Percentiles rank a stretch among this genome's conserved stretches.
Conservation (phyloP, 2,329 filamentous ascomycete genomes). For the Hymenoscyphus occultus region DNA sequence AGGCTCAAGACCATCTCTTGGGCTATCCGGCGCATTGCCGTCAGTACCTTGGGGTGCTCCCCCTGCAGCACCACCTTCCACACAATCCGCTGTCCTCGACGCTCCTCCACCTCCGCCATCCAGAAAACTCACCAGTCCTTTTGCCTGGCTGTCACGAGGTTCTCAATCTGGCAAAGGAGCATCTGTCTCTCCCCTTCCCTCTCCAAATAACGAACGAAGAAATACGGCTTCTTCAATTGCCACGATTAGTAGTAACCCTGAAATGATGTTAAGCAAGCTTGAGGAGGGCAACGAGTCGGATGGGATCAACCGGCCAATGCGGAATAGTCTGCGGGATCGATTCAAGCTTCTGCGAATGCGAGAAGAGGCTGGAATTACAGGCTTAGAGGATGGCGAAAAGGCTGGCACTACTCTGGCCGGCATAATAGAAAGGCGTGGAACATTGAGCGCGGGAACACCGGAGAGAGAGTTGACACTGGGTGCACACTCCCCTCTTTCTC, state of each 20-base stretch:
- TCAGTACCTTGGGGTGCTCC: slow-evolving; percentile 70
- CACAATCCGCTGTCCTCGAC: slow-evolving; percentile 20
- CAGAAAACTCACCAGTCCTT: slow-evolving; percentile 83
- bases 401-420: slow-evolving; percentile 42
- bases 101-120: slow-evolving; percentile 38
- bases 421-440: slow-evolving; percentile 41
- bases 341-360: slow-evolving; percentile 75
- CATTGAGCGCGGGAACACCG: slow-evolving; percentile 42
- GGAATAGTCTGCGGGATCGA: slow-evolving; percentile 70
- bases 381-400: slow-evolving; percentile 48
- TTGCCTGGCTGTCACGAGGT: slow-evolving; percentile 76
- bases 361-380: slow-evolving; percentile 62
- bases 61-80: slow-evolving; percentile 35
- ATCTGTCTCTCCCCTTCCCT: slow-evolving; percentile 47
- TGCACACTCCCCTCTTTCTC: slow-evolving; percentile 41
- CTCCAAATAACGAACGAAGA: slow-evolving; percentile 48
- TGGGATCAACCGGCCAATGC: slow-evolving; percentile 45
- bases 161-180: slow-evolving; percentile 55
- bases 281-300: slow-evolving; percentile 73
- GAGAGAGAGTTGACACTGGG: slow-evolving; percentile 37
- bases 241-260: slow-evolving; percentile 75
- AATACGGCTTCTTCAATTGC: slow-evolving; percentile 79
- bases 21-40: slow-evolving; percentile 69
- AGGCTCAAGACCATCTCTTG: slow-evolving; percentile 47
- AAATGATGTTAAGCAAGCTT: slow-evolving; percentile 73